A percentile compares a stretch with the other conserved stretches of the same genome.
These are phyloP conservation scores for Kalmusia sp. DNA, from an alignment of 2,329 filamentous ascomycete genomes.

Conservation along the genomic window DNA sequence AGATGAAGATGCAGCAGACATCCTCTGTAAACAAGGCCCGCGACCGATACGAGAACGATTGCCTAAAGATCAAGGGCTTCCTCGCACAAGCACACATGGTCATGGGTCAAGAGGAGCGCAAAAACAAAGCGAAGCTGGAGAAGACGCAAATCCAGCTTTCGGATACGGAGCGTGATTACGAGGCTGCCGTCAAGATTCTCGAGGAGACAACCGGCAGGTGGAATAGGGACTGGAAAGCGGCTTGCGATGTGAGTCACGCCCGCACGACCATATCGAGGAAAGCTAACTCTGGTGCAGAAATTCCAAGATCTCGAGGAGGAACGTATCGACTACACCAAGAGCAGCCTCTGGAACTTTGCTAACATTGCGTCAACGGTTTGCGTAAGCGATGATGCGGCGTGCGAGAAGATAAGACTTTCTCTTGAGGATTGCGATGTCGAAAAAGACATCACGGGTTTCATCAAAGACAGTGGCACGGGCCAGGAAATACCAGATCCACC, in stretches of 20 bases:
- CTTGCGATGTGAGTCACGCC: constrained; percentile 69
- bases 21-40: constrained; percentile 91
- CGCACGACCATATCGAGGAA: too few species aligned
- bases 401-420: constrained; percentile 92
- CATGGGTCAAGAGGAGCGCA: constrained; percentile 98
- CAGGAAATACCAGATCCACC: constrained; percentile 97
- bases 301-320: constrained; percentile 99
- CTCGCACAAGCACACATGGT: constrained; percentile 99
- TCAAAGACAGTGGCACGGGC: constrained; percentile 85
- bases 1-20: constrained; percentile 92
- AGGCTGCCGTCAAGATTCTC: constrained; percentile 87
- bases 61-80: constrained; percentile 97
- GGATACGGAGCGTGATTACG: constrained; percentile 86
- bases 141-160: constrained; percentile 98
- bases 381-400: constrained; percentile 91
- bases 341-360: constrained; percentile 96
- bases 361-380: constrained; percentile 98
- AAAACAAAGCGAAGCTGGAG: constrained; percentile 98
- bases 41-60: constrained; percentile 96
- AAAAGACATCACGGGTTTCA: constrained; percentile 90
- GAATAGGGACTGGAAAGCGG: constrained; percentile 98
- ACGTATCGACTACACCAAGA: constrained; percentile 95
- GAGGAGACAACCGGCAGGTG: constrained; percentile 95
- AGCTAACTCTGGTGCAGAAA: constrained; percentile 64
- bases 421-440: constrained; percentile 96